Evolutionary conservation across 2,329 filamentous ascomycete species (phyloP), one percentile per base, ranked within the genome.

Genomic region (Shiraia sp.): DNA sequence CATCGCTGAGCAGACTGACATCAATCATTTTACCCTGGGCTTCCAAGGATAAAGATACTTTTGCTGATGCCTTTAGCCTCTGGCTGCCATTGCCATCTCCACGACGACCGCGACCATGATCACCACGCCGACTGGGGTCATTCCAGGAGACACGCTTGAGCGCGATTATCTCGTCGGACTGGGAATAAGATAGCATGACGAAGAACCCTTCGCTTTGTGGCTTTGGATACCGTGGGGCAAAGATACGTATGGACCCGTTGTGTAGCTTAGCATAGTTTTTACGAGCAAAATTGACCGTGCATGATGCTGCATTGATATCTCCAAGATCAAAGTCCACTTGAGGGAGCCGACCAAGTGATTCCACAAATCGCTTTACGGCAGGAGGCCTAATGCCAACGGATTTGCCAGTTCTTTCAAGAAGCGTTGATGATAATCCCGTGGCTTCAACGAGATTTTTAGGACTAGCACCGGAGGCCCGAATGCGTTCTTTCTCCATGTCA

Each of bases 191-290:
- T 0, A 95, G 79, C 15, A 97, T 65, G 10, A 93, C 81, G 68
- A 99, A 97, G 80, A 86, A 97, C 0, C 91, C 91, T 63, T 99
- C 93, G 0, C 84, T 93, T 70, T 99, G 93, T 12, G 90, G 84
- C 71, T 99, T 99, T 1, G 92, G 92, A 72, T 95, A 97, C 15
- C 81, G 80, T 2, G 95, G 92, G 0, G 93, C 90, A 58, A 86
- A 96, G 63, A 96, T 87, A 47, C 86, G 81, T 34, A 81, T 84
- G 1, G 90, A 87, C 1, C 53, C 53, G 8, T 55, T 49, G n/a
- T n/a, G n/a, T n/a, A n/a, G n/a, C n/a, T n/a, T n/a, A n/a, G n/a
- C n/a, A n/a, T n/a, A n/a, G n/a, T n/a, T n/a, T n/a, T n/a, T n/a
- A n/a, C n/a, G n/a, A n/a, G n/a, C n/a, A n/a, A n/a, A n/a, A n/a